Percentiles rank a stretch among this genome's conserved stretches.
Conservation (phyloP, 2,329 filamentous ascomycete genomes). For the Dactylellina sp. region DNA sequence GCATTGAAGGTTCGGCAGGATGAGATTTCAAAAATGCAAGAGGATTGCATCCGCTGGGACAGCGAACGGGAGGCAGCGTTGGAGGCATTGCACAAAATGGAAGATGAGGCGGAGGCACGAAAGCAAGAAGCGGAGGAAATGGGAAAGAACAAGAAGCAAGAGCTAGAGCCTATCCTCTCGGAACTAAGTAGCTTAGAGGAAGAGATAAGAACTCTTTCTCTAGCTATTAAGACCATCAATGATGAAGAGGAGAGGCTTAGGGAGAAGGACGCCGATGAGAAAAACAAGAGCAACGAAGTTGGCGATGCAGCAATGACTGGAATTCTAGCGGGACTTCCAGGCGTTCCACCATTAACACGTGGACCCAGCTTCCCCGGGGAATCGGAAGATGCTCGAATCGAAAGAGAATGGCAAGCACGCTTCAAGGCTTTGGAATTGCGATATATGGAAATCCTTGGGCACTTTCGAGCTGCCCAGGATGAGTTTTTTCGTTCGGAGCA, state of each 20-base stretch:
- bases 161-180: constrained; percentile 68
- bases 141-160: constrained; percentile 68
- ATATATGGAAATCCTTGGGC: constrained; percentile 61
- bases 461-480: constrained; percentile 60
- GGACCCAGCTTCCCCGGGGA: constrained; percentile 62
- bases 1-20: constrained; percentile 90
- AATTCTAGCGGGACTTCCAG: constrained; percentile 24
- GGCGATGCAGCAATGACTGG: constrained; percentile 16
- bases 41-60: constrained; percentile 77
- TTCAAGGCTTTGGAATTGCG: constrained; percentile 69
- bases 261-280: constrained; percentile 72
- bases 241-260: constrained; percentile 75
- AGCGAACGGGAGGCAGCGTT: constrained; percentile 64
- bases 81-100: constrained; percentile 70
- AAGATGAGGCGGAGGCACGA: constrained; percentile 69
- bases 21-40: constrained; percentile 80
- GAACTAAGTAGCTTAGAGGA: constrained; percentile 75
- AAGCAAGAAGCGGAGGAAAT: constrained; percentile 69
- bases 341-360: constrained; percentile 44
- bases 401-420: constrained; percentile 70
- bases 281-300: constrained; percentile 62
- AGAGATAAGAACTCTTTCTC: constrained; percentile 77
- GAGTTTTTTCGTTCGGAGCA: constrained; percentile 58
- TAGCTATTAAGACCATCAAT: constrained; percentile 78
- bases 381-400: constrained; percentile 64